phyloP scores from a whole-genome alignment of 202 grass and related monocot genomes.

The Schoenoplectus tabernaemontani region DNA sequence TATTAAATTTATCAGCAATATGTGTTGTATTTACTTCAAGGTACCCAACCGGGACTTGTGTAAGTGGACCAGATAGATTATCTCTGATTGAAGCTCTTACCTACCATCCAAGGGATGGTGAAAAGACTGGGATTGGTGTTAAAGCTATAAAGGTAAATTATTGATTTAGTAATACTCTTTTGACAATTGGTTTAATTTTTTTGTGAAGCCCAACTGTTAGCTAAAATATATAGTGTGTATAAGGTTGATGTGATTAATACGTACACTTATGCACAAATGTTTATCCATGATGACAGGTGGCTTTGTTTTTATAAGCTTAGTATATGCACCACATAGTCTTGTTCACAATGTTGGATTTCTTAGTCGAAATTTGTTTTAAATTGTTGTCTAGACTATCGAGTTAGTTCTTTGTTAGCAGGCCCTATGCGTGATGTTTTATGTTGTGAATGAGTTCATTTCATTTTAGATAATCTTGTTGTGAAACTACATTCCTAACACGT shows the following conservation, averaged over 20 bases:
- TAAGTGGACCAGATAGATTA: slow-evolving; percentile 51
- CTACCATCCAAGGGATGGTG: slow-evolving; percentile 55
- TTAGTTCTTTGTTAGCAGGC: background rate
- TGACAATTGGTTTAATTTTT: too few relatives aligned
- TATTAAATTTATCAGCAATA: slow-evolving; percentile 6
- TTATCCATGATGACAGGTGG: background rate
- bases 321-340: background rate
- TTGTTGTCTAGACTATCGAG: background rate
- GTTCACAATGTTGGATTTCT: background rate
- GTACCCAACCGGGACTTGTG: slow-evolving; percentile 42
- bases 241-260: background rate
- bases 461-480: too few relatives aligned
- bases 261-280: background rate
- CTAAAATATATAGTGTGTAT: background rate
- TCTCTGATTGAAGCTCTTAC: slow-evolving; percentile 50
- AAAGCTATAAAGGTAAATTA: slow-evolving; percentile 63
- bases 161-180: background rate
- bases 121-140: slow-evolving; percentile 68
- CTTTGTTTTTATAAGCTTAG: background rate
- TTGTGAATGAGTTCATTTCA: background rate
- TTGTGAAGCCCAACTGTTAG: background rate
- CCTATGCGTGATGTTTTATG: background rate
- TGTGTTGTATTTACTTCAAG: slow-evolving; percentile 36
- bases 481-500: too few relatives aligned
- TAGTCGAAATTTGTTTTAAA: background rate